Conservation (phyloP, 192 early-diverging fungal species). For the Endogone sp. region DNA sequence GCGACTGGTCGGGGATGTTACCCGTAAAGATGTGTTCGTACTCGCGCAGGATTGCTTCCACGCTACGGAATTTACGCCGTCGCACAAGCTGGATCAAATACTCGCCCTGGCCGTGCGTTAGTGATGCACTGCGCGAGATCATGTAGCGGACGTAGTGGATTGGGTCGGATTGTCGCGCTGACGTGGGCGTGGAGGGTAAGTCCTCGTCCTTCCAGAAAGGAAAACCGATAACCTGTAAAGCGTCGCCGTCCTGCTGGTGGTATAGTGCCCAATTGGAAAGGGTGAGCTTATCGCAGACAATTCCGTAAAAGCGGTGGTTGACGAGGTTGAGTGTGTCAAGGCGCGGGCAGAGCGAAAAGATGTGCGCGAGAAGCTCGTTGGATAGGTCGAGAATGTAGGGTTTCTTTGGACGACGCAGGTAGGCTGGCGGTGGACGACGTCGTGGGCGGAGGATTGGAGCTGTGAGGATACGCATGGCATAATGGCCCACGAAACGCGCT, state of each 20-base stretch:
- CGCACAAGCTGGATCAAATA: neutral
- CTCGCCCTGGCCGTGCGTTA: neutral
- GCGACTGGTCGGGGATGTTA: neutral
- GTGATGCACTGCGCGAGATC: neutral
- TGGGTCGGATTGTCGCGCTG: neutral
- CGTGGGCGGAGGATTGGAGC: neutral
- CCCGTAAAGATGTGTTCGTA: neutral
- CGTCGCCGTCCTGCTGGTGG: neutral
- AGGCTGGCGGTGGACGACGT: neutral
- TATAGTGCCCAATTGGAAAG: neutral
- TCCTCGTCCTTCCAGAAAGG: neutral
- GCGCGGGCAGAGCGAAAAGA: neutral
- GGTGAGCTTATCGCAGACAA: neutral
- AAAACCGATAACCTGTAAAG: neutral
- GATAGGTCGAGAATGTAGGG: neutral
- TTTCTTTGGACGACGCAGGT: neutral
- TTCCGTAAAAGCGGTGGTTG: neutral
- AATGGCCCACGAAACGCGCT: neutral
- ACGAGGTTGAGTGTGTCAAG: neutral
- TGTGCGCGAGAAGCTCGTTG: neutral
- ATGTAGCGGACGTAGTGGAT: neutral
- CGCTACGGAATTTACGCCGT: neutral
- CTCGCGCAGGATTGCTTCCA: neutral
- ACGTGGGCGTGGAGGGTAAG: neutral
- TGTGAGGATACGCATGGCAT: neutral